These are phyloP conservation scores for Sclerotinia trifoliorum DNA, from an alignment of 2,329 filamentous ascomycete genomes.

Conservation along the genomic window DNA sequence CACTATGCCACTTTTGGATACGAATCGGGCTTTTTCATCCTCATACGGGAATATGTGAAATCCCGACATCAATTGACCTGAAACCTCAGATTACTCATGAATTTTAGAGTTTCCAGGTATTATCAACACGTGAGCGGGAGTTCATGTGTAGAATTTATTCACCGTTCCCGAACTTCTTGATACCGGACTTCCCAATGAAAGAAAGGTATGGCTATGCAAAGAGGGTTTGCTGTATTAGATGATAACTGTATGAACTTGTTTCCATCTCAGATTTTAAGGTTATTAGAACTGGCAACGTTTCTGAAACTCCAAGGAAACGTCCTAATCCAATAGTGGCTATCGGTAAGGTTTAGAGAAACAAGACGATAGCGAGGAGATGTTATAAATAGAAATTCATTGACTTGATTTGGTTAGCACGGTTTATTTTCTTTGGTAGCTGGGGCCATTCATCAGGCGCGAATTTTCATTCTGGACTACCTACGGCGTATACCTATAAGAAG, in stretches of 20 bases:
- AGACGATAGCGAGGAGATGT: not conserved
- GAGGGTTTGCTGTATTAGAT: too few relatives aligned
- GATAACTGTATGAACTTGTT: not conserved
- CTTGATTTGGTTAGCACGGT: not conserved
- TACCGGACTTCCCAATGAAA: too few relatives aligned
- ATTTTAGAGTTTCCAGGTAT: too few relatives aligned
- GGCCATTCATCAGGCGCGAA: not conserved
- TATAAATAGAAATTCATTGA: constrained; percentile 7
- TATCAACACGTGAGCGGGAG: too few relatives aligned
- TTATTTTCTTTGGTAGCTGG: not conserved
- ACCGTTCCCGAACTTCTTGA: too few relatives aligned
- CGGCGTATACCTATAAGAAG: not conserved
- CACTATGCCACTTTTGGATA: too few relatives aligned
- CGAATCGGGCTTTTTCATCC: too few relatives aligned
- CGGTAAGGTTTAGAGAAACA: not conserved
- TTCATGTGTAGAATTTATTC: too few relatives aligned
- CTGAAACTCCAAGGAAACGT: not conserved
- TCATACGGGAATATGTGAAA: too few relatives aligned
- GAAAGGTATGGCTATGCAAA: too few relatives aligned
- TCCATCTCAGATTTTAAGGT: not conserved
- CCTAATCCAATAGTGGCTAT: not conserved
- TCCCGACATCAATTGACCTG: too few relatives aligned
- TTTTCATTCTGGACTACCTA: not conserved
- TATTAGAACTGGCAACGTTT: not conserved
- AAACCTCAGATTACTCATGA: too few relatives aligned